Evolutionary conservation across 75 land plant genomes (phyloP), one percentile per base, ranked within the genome.

Genomic region (Sequoia sempervirens): DNA sequence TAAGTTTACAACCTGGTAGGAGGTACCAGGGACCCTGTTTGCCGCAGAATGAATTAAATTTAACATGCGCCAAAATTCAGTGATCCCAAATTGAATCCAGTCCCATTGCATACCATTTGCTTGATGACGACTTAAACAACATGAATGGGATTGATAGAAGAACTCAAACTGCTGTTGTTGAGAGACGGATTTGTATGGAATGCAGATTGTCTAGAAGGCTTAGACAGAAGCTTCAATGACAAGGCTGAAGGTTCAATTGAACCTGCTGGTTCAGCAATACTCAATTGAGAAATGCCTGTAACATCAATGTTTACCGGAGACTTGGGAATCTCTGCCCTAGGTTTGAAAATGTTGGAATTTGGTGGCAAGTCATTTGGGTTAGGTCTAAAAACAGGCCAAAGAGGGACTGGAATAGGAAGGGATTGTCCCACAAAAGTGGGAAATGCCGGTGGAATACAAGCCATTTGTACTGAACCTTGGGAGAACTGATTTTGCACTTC

Each of bases 101-200:
- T n/a, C 47, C 52, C 80, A 45, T 45, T 43, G 41, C 38, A 41
- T 75, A 40, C 43, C 36, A 32, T 50, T 36, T 54, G 64, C 5
- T 32, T 5, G 17, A 14, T 34, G 54, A 32, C 20, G 54, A 32
- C 20, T 87, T 45, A 87, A 64, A 78, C 81, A 45, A 85, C 88
- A 76, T 87, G 88, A 73, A 87, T 87, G 1, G 83, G 52, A 45
- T 81, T 84, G 68, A 46, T 45, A 12, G 26, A 8, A 34, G 82
- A 36, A 53, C 26, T 54, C 37, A 81, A 54, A 30, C 64, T 41
- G 26, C 69, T 86, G 26, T 69, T 52, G 53, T 46, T 88, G 68
- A 88, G 40, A 26, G 89, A n/a, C 14, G 87, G 82, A 82, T 88
- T 86, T 43, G 84, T 45, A 66, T 88, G 89, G 54, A 88, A 88